A percentile compares a stretch with the other conserved stretches of the same genome.
These are phyloP conservation scores for Sordaria brevicollis DNA, from an alignment of 495 filamentous ascomycete genomes.

Conservation along the genomic window DNA sequence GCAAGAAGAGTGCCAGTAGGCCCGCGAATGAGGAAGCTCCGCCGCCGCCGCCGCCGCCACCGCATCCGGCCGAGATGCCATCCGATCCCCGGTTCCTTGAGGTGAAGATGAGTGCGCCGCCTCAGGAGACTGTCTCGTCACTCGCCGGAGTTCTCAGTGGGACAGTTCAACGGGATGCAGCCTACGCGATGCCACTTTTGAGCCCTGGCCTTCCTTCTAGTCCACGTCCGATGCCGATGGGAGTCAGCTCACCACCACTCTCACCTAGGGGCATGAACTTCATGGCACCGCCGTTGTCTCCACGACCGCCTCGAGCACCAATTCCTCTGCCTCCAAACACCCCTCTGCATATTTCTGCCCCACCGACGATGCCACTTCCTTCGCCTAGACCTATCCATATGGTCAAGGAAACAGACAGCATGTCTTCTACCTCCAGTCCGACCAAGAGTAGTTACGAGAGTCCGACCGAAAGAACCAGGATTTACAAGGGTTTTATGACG, in stretches of 20 bases:
- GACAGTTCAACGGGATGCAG: constrained; percentile 9
- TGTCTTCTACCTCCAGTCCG: constrained; percentile 16
- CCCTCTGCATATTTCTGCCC: constrained; percentile 46
- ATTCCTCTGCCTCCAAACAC: constrained; percentile 55
- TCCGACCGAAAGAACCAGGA: constrained; percentile 24
- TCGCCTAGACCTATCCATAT: constrained; percentile 31
- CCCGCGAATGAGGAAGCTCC: constrained; percentile 21
- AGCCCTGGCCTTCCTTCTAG: constrained; percentile 85
- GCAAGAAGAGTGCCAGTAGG: constrained; percentile 41
- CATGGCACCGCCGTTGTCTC: constrained; percentile 56
- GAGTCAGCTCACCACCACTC: constrained; percentile 57
- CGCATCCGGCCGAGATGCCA: constrained; percentile 12
- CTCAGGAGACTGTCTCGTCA: constrained; percentile 21
- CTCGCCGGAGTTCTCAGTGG: constrained; percentile 41
- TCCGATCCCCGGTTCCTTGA: constrained; percentile 22
- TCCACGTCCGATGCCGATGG: constrained; percentile 71
- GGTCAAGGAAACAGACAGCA: constrained; percentile 23
- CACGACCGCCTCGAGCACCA: constrained; percentile 57
- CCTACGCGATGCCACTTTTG: constrained; percentile 46
- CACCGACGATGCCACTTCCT: constrained; percentile 22
- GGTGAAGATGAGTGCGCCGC: constrained; percentile 18
- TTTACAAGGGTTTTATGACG: constrained; percentile 56
- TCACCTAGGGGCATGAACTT: constrained; percentile 48
- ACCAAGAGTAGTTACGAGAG: constrained; percentile 23
- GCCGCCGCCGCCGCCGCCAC: constrained; percentile 1